Evolutionary conservation across 169 alveolate genomes (phyloP), one percentile per base, ranked within the genome.

Genomic region (Eimeria falciformis): DNA sequence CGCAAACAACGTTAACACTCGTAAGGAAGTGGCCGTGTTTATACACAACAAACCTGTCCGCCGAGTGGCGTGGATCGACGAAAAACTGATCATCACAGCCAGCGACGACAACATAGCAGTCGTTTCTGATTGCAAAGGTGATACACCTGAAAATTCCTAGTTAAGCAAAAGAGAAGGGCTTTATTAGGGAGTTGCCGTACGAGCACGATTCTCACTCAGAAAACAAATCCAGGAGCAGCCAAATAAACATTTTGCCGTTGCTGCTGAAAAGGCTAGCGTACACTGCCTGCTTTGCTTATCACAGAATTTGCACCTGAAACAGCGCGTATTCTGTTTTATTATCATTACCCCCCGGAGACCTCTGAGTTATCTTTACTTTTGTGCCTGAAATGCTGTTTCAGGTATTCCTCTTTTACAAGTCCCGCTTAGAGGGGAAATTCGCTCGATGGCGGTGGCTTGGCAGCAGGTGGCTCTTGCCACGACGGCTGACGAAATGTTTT

Each of bases 401-500:
- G 81, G 81, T 3, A 69, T 29, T 37, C 29, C 29, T 2, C 46
- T 69, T 2, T 3, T 11, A 47, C 81, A 69, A 25, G 53, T 69
- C 23, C 12, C 17, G 46, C 53, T 69, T 11, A 69, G 37, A 9
- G 81, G 46, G 53, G 47, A 69, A 9, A 23, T 37, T 21, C 17
- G n/a, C 11, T 69, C 81, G 81, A 69, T 69, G 81, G 81, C 81
- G 17, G 81, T 69, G 27, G 81, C 55, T 9, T 25, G 21, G 53
- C 55, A 69, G 55, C 81, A 69, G 53, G 81, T 29, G 55, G 81
- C 81, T 12, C 81, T 69, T 14, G 81, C 81, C 11, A 69, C 81
- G 25, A 37, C 81, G 53, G 81, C 46, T 17, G 81, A 37, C 12
- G 23, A 29, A 69, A 17, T 69, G 12, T 37, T 69, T 7, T 29